Conservation (phyloP, 176 grass and related monocot genomes). For the Canna indica region DNA sequence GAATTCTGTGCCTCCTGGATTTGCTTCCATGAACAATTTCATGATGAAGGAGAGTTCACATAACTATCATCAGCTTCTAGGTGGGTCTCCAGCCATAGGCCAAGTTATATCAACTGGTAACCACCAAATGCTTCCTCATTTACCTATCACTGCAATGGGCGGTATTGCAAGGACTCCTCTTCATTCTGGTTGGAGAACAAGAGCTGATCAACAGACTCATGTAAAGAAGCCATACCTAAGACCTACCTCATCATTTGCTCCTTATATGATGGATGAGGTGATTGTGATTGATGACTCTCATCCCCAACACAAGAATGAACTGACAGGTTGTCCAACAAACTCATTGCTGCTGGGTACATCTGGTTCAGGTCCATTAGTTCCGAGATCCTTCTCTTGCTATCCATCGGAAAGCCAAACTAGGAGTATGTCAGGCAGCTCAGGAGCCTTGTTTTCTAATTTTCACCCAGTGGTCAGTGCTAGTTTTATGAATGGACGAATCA, state of each 20-base stretch:
- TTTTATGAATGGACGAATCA: constrained; percentile 40
- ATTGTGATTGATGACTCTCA: constrained; percentile 53
- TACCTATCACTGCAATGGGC: not conserved
- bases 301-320: constrained; percentile 34
- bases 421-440: constrained; percentile 35
- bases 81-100: constrained; percentile 37
- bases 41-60: constrained; percentile 11
- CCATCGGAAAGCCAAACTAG: constrained; percentile 37
- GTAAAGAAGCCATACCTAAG: constrained; percentile 29
- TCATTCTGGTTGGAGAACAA: constrained; percentile 29
- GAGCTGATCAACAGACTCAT: constrained; percentile 25
- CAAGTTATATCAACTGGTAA: constrained; percentile 14
- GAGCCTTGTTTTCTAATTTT: constrained; percentile 26
- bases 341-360: constrained; percentile 25
- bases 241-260: constrained; percentile 21
- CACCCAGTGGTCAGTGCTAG: constrained; percentile 33
- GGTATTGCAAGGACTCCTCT: constrained; percentile 26
- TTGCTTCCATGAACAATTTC: constrained; percentile 17
- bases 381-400: constrained; percentile 46
- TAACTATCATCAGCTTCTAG: constrained; percentile 24
- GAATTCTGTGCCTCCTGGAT: constrained; percentile 43
- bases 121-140: constrained; percentile 30
- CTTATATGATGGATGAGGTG: constrained; percentile 55
- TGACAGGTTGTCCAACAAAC: constrained; percentile 27
- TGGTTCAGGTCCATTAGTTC: constrained; percentile 20